Base-by-base conservation (phyloP, 108 stramenopile species). In the Nitzschia sp. region DNA sequence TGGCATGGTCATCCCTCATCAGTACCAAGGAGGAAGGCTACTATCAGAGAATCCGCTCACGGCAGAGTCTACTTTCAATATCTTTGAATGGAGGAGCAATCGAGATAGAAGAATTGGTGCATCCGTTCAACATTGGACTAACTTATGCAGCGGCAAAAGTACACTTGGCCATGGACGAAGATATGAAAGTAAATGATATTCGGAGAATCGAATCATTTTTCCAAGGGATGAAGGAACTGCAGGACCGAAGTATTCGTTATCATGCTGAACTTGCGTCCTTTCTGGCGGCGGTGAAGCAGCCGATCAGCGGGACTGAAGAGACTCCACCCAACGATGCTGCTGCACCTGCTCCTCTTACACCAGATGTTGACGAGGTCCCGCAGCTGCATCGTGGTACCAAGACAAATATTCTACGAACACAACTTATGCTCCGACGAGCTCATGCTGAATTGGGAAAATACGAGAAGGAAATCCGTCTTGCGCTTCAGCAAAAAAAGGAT, bases 1-100 rank as follows among this genome's bases (percentile, higher is more conserved):
- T 55, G 28, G 53, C 70, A 16, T 78, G 81, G 71, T 82, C 83
- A 27, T 69, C 74, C 0, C 38, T 76, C 32, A 71, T 76, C 44
- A 59, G 66, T 38, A 80, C 75, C 15, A 31, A 69, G 11, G 68
- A 67, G 21, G 58, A 60, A 32, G 77, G 77, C 16, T 61, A 81
- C 35, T 63, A 76, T 17, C 72, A 75, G 55, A 13, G 55, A 3
- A 41, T 70, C 28, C 30, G 16, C 16, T 75, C 79, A n/a, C 53
- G 68, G 46, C 71, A 73, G 62, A 71, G 77, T 45, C 35, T 72
- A n/a, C 33, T 68, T 45, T 75, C 73, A 31, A 68, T 50, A 5
- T 58, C 64, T 16, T 21, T 47, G 8, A 35, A 47, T 22, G 19
- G 61, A 23, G 41, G 38, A 5, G 19, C 29, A 0, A 35, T 15